These are phyloP conservation scores for Cryptosporidium andersoni DNA, from an alignment of 169 alveolate genomes.

Conservation along the genomic window DNA sequence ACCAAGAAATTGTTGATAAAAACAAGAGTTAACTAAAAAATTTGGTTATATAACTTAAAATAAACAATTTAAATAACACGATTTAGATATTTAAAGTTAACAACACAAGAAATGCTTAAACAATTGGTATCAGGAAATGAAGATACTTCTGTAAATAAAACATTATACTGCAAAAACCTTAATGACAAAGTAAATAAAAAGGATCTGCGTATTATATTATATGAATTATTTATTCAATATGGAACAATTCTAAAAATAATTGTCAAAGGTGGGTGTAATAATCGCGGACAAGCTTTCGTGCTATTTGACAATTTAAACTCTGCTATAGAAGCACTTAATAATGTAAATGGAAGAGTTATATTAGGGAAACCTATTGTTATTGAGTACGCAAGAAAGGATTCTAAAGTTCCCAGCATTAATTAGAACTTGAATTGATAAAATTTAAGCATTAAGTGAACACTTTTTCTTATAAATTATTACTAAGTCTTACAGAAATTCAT, in stretches of 20 bases:
- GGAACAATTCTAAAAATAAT: conserved; percentile 41
- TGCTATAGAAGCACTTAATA: conserved; percentile 46
- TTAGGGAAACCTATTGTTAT: conserved; percentile 48
- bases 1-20: too few species aligned
- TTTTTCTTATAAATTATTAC: too few species aligned
- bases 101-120: conserved; percentile 15
- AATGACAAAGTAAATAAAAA: conserved; percentile 55
- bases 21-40: too few species aligned
- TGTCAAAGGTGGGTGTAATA: conserved; percentile 44
- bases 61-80: too few species aligned
- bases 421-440: too few species aligned
- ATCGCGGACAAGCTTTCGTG: conserved; percentile 61
- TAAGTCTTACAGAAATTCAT: too few species aligned
- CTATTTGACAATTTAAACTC: conserved; percentile 43
- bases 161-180: conserved; percentile 57
- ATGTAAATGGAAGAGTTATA: conserved; percentile 31
- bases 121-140: conserved; percentile 45
- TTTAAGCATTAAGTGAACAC: too few species aligned
- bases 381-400: conserved; percentile 27
- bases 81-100: too few species aligned
- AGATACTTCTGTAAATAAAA: conserved; percentile 28
- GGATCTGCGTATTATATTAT: conserved; percentile 19
- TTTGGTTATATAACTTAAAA: too few species aligned
- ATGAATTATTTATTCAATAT: conserved; percentile 57
- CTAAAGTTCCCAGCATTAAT: not conserved